phyloP scores from a whole-genome alignment of 2,329 filamentous ascomycete genomes.

The Hypoxylon sp. region DNA sequence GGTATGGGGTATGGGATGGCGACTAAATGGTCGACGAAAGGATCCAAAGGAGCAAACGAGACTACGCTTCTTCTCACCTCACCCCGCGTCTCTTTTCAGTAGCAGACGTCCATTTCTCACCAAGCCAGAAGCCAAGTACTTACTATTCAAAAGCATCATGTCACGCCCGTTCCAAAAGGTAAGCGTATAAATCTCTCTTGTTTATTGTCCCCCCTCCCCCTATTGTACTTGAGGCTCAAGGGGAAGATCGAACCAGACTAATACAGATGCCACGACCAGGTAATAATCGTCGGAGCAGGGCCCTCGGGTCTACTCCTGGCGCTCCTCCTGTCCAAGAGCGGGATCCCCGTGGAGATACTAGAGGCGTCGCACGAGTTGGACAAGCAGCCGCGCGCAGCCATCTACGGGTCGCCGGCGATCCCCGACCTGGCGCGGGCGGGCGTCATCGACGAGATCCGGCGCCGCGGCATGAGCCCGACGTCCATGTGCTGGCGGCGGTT shows the following conservation, averaged over 20 bases:
- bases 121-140: slow-evolving; percentile 2
- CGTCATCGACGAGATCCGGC: slow-evolving; percentile 59
- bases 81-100: slow-evolving; percentile 22
- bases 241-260: slow-evolving; percentile 1
- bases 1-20: slow-evolving; percentile 15
- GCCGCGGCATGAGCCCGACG: slow-evolving; percentile 54
- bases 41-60: slow-evolving; percentile 13
- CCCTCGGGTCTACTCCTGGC: slow-evolving; percentile 63
- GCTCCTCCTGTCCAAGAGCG: slow-evolving; percentile 64
- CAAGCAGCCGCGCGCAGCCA: slow-evolving; percentile 70
- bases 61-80: slow-evolving; percentile 10
- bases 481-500: slow-evolving; percentile 56
- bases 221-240: neutral
- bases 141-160: slow-evolving; percentile 35
- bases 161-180: slow-evolving; percentile 49
- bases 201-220: slow-evolving; percentile 8
- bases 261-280: slow-evolving; percentile 43
- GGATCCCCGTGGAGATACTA: slow-evolving; percentile 65
- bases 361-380: slow-evolving; percentile 67
- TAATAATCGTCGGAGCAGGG: slow-evolving; percentile 62
- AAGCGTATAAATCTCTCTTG: slow-evolving; percentile 5
- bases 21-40: slow-evolving; percentile 27
- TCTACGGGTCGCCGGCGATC: slow-evolving; percentile 69
- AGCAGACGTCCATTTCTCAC: neutral
- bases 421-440: slow-evolving; percentile 70